Base-by-base conservation (phyloP, 2,329 filamentous ascomycete species). In the Immersiporthe knoxdaviesiana region DNA sequence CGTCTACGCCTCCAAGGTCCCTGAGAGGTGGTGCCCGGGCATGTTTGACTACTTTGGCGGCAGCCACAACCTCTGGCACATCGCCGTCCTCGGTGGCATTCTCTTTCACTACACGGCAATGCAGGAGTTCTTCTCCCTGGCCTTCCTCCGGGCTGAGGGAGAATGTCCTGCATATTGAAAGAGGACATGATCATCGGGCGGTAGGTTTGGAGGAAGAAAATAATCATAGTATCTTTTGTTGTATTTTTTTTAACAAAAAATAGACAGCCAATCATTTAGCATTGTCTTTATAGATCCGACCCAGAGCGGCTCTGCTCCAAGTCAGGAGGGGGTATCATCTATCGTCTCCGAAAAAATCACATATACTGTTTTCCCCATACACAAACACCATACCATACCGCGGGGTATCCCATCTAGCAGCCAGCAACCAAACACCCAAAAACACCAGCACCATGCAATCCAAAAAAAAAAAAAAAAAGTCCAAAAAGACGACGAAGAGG, bases 61-160 rank as follows among this genome's bases (percentile, higher is more conserved):
- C 60, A 97, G 93, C 79, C 96, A 99, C 81, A 99, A 99, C 79
- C 89, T 99, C 69, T 99, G 96, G 96, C 96, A 99, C 80, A 81
- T 97, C 44, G 96, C 96, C 10, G 96, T 99, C 14, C 83, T 99
- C 37, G 93, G 94, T 21, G 96, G 96, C 14, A 99, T 99, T 69
- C 80, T 98, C n/a, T 98, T 97, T 79, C 96, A 99, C 80, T 99
- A 98, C 81, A 86, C 87, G 30, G 96, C 96, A 24, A 97, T 99
- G 95, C 92, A 97, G 79, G 88, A 94, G 68, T 96, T 99, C 80
- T 99, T 99, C 77, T 86, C 91, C 5, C 87, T 86, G 54, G 92
- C 92, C 14, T 95, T 95, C 79, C 81, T 84, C 73, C 86, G 91
- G 70, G 91, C 91, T 2, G 78, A 89, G 77, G 84, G 81, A 61